Conservation (phyloP, 331 rosid genomes). For the Acacia concinna region DNA sequence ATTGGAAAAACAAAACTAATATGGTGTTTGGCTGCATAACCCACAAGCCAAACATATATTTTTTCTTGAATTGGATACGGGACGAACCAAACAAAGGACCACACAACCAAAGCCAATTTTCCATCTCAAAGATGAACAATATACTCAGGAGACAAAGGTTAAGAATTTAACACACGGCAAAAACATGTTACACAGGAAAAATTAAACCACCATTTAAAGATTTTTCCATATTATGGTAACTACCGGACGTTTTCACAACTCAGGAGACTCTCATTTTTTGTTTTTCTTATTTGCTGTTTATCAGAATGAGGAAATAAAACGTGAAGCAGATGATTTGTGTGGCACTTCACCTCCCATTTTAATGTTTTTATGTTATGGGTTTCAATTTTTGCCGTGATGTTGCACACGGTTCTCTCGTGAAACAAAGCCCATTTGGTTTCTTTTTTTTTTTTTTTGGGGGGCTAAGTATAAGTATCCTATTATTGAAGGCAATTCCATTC, state of each 20-base stretch:
- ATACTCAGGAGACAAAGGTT: neutral
- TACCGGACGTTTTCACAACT: neutral
- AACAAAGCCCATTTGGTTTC: neutral
- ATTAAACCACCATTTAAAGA: neutral
- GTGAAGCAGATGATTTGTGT: neutral
- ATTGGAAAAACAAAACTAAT: neutral
- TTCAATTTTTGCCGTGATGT: neutral
- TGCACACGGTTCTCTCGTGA: neutral
- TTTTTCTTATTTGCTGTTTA: neutral
- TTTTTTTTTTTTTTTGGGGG: too few species aligned
- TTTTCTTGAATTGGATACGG: neutral
- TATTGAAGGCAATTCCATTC: too few species aligned
- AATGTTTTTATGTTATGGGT: neutral
- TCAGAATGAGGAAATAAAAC: neutral
- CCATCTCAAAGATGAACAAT: neutral
- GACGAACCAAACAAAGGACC: neutral
- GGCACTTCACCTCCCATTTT: neutral
- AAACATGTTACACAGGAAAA: neutral
- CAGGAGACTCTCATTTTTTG: neutral
- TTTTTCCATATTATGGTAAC: neutral
- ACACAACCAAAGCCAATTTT: neutral
- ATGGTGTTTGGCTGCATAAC: neutral
- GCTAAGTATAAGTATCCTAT: too few species aligned
- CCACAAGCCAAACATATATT: neutral
- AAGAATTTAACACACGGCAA: neutral